These are phyloP conservation scores for Lasiosphaeris hirsuta DNA, from an alignment of 495 filamentous ascomycete species.

Conservation along the genomic window DNA sequence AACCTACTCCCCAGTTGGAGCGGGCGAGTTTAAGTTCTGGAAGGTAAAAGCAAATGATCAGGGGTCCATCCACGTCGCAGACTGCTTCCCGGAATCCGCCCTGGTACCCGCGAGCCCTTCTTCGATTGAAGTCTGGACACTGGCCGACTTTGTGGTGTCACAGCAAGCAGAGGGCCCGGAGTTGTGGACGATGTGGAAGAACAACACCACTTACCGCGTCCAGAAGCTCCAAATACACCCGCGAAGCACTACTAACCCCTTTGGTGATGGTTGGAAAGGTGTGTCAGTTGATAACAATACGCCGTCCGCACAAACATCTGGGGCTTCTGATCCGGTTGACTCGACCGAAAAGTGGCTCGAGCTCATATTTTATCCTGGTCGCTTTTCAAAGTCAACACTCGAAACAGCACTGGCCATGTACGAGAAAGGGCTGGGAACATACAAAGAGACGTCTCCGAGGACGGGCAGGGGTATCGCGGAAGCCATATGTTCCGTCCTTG, in stretches of 20 bases:
- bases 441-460: slow-evolving; percentile 35
- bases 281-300: slow-evolving; percentile 62
- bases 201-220: slow-evolving; percentile 72
- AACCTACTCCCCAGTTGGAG: slow-evolving; percentile 80
- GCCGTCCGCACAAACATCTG: slow-evolving; percentile 51
- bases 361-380: slow-evolving; percentile 77
- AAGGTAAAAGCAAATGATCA: slow-evolving; percentile 62
- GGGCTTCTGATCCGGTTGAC: slow-evolving; percentile 61
- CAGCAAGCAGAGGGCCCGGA: slow-evolving; percentile 50
- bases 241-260: slow-evolving; percentile 47
- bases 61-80: slow-evolving; percentile 61
- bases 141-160: slow-evolving; percentile 74
- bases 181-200: slow-evolving; percentile 83
- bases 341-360: slow-evolving; percentile 64
- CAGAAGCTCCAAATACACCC: slow-evolving; percentile 48
- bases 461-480: slow-evolving; percentile 54
- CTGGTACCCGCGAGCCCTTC: slow-evolving; percentile 66
- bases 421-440: slow-evolving; percentile 53
- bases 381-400: slow-evolving; percentile 71
- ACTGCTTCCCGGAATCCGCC: slow-evolving; percentile 58
- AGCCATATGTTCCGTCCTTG: slow-evolving; percentile 69
- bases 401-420: slow-evolving; percentile 78
- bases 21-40: slow-evolving; percentile 97
- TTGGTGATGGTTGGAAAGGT: slow-evolving; percentile 68
- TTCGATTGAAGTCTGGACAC: slow-evolving; percentile 78